These are phyloP conservation scores for Podaxis sp. DNA, from an alignment of 768 basidiomycete genomes.

Conservation along the genomic window DNA sequence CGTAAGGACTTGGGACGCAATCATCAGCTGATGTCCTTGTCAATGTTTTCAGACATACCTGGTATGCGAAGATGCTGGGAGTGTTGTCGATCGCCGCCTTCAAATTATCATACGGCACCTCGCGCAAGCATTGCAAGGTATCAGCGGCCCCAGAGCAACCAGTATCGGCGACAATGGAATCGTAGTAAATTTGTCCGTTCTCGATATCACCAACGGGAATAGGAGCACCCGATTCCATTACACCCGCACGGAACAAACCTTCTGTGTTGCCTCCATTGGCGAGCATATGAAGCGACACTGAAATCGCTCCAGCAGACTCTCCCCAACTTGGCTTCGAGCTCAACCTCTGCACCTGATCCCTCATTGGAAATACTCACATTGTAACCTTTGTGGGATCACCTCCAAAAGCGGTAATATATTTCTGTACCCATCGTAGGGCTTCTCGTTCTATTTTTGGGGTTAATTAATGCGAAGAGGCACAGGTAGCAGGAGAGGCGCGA, in stretches of 20 bases:
- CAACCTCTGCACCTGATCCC: slow-evolving; percentile 4
- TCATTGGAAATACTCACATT: slow-evolving; percentile 34
- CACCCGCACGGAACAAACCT: slow-evolving; percentile 45
- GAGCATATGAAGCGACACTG: slow-evolving; percentile 49
- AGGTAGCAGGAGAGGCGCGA: background rate
- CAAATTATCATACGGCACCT: slow-evolving; percentile 32
- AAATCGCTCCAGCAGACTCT: slow-evolving; percentile 51
- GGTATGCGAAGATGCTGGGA: slow-evolving; percentile 37
- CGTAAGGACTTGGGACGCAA: slow-evolving; percentile 36
- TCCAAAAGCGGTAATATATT: slow-evolving; percentile 62
- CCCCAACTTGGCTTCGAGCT: slow-evolving; percentile 30
- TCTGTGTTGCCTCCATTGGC: slow-evolving; percentile 42
- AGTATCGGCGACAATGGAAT: slow-evolving; percentile 34
- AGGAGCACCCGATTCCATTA: slow-evolving; percentile 51
- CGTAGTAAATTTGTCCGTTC: slow-evolving; percentile 44
- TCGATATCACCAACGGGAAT: slow-evolving; percentile 41
- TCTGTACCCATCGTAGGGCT: slow-evolving; percentile 45
- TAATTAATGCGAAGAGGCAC: background rate
- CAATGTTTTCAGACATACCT: slow-evolving; percentile 24
- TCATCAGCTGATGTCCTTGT: slow-evolving; percentile 25
- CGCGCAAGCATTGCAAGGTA: slow-evolving; percentile 39
- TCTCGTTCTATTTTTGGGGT: background rate
- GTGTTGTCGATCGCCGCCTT: slow-evolving; percentile 38
- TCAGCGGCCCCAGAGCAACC: slow-evolving; percentile 31
- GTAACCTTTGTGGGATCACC: slow-evolving; percentile 64